These are phyloP conservation scores for Venturia effusa DNA, from an alignment of 2,329 filamentous ascomycete genomes.

Conservation along the genomic window DNA sequence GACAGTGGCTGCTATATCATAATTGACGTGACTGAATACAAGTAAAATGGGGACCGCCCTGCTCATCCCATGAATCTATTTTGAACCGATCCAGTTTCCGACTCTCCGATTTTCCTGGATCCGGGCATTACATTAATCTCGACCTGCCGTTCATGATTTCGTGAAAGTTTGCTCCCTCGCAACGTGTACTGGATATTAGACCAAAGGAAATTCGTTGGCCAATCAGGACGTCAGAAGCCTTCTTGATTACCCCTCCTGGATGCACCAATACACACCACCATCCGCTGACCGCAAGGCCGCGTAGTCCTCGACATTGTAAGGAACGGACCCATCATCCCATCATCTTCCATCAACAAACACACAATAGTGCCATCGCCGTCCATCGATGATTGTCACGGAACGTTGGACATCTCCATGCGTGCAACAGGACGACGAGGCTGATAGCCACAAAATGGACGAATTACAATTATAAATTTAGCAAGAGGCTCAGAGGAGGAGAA, in stretches of 20 bases:
- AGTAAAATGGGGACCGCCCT: neutral
- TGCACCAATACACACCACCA: neutral
- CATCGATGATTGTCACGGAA: neutral
- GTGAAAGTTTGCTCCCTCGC: neutral
- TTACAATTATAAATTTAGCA: neutral
- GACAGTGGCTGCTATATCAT: constrained; percentile 4
- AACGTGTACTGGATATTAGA: neutral
- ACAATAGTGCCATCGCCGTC: neutral
- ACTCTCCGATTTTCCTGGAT: neutral
- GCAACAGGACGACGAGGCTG: neutral
- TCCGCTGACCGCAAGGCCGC: neutral
- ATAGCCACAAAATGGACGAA: neutral
- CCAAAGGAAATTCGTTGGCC: constrained; percentile 3
- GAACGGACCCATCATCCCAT: neutral
- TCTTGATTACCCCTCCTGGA: neutral
- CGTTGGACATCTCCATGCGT: neutral
- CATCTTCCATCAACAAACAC: neutral
- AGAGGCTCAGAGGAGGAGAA: constrained; percentile 3
- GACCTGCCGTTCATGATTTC: neutral
- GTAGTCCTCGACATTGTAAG: neutral
- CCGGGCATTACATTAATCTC: neutral
- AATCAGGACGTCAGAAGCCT: neutral
- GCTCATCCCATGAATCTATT: neutral
- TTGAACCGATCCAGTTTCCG: neutral
- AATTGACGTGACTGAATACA: constrained; percentile 2